Evolutionary conservation across 805 yeast species (phyloP), one percentile per base, ranked within the genome.

Genomic region (Hanseniaspora guilliermondii): DNA sequence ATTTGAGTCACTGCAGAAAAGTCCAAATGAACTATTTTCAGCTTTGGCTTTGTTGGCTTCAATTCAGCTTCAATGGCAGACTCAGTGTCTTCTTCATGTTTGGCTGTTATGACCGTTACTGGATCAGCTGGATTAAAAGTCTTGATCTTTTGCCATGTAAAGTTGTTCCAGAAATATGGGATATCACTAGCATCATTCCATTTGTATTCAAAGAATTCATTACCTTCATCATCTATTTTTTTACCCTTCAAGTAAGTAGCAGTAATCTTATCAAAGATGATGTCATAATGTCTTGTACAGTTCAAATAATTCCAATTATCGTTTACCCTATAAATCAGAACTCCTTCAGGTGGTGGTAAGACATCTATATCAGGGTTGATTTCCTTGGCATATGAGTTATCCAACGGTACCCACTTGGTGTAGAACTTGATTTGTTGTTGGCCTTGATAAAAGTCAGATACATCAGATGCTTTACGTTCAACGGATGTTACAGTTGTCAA

Each of bases 181-280:
- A 79, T 85, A 47, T 63, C 61, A 58, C 94, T 94, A 17, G 88
- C 88, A 63, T 88, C 91, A 65, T 88, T 88, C 95, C 96, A 89
- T 19, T 95, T 89, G 59, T 88, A 76, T 32, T 54, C 56, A 30
- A 36, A 44, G 33, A 36, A 42, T n/a, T 52, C 55, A 55, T 83
- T 82, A 56, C 72, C 60, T 60, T 72, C 63, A 55, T 61, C 66
- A 49, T 64, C 58, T 8, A 65, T 58, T n/a, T 70, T 59, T 52
- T 74, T 73, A 30, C 88, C 88, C 52, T 84, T 76, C 60, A 76
- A 76, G 1, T 95, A 85, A 9, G 64, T 55, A 42, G 70, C 66
- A 65, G 79, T 80, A 38, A 85, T 81, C 60, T 82, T 81, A 57
- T 84, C 89, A 47, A 80, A 71, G 17, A 89, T 74, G 25, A 68